phyloP scores from a whole-genome alignment of 352 stramenopile genomes.

The Phytophthora fragariaefolia region DNA sequence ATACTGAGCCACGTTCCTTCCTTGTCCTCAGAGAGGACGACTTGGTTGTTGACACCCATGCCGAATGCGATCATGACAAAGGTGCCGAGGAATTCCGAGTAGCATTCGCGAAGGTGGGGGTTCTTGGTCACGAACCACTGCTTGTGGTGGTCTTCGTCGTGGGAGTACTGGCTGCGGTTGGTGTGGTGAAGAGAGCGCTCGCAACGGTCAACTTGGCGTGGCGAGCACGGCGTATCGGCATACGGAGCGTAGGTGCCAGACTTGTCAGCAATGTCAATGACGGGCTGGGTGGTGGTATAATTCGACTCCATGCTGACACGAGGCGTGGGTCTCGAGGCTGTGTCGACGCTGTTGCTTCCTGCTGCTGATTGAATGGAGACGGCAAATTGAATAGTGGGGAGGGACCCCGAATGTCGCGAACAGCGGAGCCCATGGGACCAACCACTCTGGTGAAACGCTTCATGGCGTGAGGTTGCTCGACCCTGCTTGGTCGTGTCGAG shows the following conservation, averaged over 20 bases:
- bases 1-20: constrained; percentile 73
- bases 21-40: constrained; percentile 47
- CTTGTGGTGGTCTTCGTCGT: constrained; percentile 26
- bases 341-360: background rate
- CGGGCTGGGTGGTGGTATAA: constrained; percentile 25
- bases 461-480: background rate
- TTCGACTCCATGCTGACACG: constrained; percentile 29
- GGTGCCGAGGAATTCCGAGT: constrained; percentile 53
- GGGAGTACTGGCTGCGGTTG: constrained; percentile 38
- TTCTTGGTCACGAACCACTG: constrained; percentile 36
- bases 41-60: constrained; percentile 68
- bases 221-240: constrained; percentile 27
- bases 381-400: constrained; percentile 16
- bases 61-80: constrained; percentile 66
- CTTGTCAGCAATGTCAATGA: constrained; percentile 39
- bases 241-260: constrained; percentile 35
- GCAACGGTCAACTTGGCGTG: constrained; percentile 24
- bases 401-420: background rate
- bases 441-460: constrained; percentile 4
- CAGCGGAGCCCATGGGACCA: background rate
- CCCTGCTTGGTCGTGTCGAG: constrained; percentile 3
- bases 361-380: constrained; percentile 4
- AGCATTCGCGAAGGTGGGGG: constrained; percentile 46
- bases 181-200: constrained; percentile 42
- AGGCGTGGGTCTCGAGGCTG: background rate